Evolutionary conservation across 2,329 filamentous ascomycete genomes (phyloP).

Genomic region (Hypoxylon sp.): DNA sequence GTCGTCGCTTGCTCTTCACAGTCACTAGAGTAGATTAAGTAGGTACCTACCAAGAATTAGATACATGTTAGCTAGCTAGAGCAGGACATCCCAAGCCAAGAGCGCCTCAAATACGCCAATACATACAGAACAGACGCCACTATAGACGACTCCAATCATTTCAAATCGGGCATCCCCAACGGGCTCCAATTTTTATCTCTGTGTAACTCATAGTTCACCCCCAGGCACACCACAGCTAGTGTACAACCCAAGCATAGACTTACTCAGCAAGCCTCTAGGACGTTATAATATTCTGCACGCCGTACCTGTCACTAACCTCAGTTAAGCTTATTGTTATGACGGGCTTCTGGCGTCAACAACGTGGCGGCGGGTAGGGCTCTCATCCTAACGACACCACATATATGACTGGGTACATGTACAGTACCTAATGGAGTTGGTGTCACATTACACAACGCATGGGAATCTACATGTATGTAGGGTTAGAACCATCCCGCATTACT

Average conservation of each 20-base stretch:
- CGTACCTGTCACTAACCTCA: background rate
- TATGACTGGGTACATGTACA: too few species aligned
- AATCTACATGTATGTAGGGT: background rate
- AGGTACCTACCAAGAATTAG: background rate
- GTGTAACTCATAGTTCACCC: background rate
- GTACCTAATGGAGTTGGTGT: background rate
- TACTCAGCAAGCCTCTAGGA: background rate
- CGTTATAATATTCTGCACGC: background rate
- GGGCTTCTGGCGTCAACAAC: background rate
- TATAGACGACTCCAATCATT: background rate
- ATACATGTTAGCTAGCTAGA: background rate
- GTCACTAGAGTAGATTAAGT: conserved; percentile 37
- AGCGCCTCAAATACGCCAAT: background rate
- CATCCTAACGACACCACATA: too few species aligned
- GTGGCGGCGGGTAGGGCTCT: background rate
- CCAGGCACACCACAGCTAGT: background rate
- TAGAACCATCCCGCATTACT: background rate
- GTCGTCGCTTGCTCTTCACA: conserved; percentile 44
- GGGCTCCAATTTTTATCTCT: background rate
- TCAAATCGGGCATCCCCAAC: background rate
- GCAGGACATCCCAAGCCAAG: background rate
- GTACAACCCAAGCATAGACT: background rate
- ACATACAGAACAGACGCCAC: background rate
- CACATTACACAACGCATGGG: background rate
- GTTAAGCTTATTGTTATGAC: background rate